These are phyloP conservation scores for Entomortierella lignicola DNA, from an alignment of 192 early-diverging fungal species.

Conservation along the genomic window DNA sequence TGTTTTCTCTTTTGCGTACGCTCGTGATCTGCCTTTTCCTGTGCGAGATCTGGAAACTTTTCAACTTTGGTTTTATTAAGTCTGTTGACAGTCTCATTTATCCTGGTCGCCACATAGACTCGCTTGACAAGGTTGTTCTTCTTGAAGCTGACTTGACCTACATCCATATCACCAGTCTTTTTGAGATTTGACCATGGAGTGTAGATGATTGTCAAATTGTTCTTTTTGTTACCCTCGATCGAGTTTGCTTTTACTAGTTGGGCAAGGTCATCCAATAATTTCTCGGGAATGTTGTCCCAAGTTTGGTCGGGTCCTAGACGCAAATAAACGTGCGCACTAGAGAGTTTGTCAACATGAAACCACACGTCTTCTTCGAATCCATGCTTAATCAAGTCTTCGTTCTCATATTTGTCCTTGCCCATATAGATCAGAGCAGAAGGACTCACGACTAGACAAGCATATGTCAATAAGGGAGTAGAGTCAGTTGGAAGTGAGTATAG, in stretches of 20 bases:
- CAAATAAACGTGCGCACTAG: slow-evolving; percentile 97
- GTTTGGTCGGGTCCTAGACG: slow-evolving; percentile 73
- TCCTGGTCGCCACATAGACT: slow-evolving; percentile 77
- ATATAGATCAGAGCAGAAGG: slow-evolving; percentile 91
- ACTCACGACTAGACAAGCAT: slow-evolving; percentile 60
- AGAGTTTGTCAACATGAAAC: slow-evolving; percentile 99
- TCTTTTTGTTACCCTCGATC: slow-evolving; percentile 97
- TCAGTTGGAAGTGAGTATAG: background rate
- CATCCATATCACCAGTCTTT: slow-evolving; percentile 94
- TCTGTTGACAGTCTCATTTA: slow-evolving; percentile 90
- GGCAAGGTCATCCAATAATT: slow-evolving; percentile 84
- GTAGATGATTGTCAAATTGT: slow-evolving; percentile 92
- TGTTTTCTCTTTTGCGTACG: slow-evolving; percentile 52
- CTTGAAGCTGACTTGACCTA: slow-evolving; percentile 95
- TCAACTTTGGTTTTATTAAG: slow-evolving; percentile 94
- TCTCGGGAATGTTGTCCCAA: slow-evolving; percentile 86
- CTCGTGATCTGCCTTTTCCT: slow-evolving; percentile 73
- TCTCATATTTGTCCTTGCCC: slow-evolving; percentile 99
- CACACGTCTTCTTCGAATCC: slow-evolving; percentile 96
- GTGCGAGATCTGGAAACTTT: slow-evolving; percentile 78
- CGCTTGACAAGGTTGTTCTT: slow-evolving; percentile 78
- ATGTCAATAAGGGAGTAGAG: background rate
- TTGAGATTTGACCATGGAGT: slow-evolving; percentile 92
- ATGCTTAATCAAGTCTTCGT: slow-evolving; percentile 95
- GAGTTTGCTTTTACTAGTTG: slow-evolving; percentile 98